phyloP scores from a whole-genome alignment of 352 stramenopile genomes.

The Phytophthora quininea region DNA sequence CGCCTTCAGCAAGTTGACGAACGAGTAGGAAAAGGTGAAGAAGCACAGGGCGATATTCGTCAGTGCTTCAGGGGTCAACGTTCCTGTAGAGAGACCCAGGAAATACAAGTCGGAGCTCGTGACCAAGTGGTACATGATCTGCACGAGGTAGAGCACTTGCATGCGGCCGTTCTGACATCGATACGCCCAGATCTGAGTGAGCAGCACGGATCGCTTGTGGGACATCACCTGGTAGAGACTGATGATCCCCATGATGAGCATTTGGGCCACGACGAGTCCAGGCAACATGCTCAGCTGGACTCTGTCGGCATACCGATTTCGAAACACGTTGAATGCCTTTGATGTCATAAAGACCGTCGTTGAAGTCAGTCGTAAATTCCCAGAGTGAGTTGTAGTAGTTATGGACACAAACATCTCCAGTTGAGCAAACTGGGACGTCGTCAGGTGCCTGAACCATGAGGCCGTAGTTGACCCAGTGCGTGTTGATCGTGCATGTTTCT shows the following conservation, averaged over 20 bases:
- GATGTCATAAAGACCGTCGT: too few species aligned
- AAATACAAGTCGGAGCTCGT: slow-evolving; percentile 27
- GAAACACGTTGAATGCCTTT: slow-evolving; percentile 22
- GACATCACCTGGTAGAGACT: slow-evolving; percentile 30
- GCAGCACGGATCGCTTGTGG: slow-evolving; percentile 26
- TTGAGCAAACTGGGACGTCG: slow-evolving; percentile 19
- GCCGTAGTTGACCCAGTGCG: slow-evolving; percentile 20
- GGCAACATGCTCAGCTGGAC: slow-evolving; percentile 20
- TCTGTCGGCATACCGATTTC: slow-evolving; percentile 18
- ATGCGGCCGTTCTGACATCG: slow-evolving; percentile 20
- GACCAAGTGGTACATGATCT: slow-evolving; percentile 30
- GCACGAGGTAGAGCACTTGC: slow-evolving; percentile 21
- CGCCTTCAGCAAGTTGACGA: slow-evolving; percentile 19
- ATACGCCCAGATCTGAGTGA: slow-evolving; percentile 31
- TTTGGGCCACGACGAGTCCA: slow-evolving; percentile 22
- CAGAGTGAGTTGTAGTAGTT: slow-evolving; percentile 30
- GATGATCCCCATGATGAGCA: slow-evolving; percentile 27
- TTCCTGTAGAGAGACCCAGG: slow-evolving; percentile 20
- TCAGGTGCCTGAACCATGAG: slow-evolving; percentile 21
- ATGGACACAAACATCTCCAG: slow-evolving; percentile 16
- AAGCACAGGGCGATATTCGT: slow-evolving; percentile 13
- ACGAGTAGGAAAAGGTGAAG: slow-evolving; percentile 24
- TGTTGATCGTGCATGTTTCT: slow-evolving; percentile 3
- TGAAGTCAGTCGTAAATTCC: slow-evolving; percentile 11
- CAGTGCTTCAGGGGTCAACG: slow-evolving; percentile 15